Conservation (phyloP, 148 eudicot species). For the Nepenthes gracilis region DNA sequence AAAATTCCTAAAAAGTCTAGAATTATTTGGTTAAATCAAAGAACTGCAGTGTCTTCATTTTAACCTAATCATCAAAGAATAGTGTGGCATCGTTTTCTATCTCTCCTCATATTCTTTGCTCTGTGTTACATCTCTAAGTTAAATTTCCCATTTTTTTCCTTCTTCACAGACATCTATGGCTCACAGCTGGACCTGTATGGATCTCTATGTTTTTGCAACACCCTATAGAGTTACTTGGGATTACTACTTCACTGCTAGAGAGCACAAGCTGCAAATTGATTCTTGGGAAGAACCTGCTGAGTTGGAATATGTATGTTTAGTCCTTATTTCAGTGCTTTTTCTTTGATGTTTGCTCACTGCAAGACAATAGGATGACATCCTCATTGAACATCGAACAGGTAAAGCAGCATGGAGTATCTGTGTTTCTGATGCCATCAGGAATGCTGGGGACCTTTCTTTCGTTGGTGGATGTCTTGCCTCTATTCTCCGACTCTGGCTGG, state of each 20-base stretch:
- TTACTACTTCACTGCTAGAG: slow-evolving; percentile 71
- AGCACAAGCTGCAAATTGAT: slow-evolving; percentile 66
- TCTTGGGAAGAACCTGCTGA: slow-evolving; percentile 98
- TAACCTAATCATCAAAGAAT: no score
- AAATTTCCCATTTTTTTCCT: slow-evolving; percentile 1
- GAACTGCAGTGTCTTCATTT: no score
- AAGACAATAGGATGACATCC: slow-evolving; percentile 4
- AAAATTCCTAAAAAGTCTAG: no score
- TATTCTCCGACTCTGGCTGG: slow-evolving; percentile 81
- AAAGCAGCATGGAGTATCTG: slow-evolving; percentile 91
- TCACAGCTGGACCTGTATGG: slow-evolving; percentile 97
- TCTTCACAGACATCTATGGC: slow-evolving; percentile 63
- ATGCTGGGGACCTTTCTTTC: slow-evolving; percentile 97
- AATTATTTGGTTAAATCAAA: no score
- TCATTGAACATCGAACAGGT: slow-evolving; percentile 45
- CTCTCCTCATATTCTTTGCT: neutral
- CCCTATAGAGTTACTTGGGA: slow-evolving; percentile 96
- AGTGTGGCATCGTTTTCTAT: neutral
- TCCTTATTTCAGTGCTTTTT: slow-evolving; percentile 4
- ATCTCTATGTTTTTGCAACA: slow-evolving; percentile 92
- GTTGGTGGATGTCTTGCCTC: slow-evolving; percentile 80
- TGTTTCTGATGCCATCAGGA: slow-evolving; percentile 97
- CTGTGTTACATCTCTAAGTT: neutral
- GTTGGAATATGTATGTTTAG: slow-evolving; percentile 67
- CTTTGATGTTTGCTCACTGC: neutral